phyloP scores from a whole-genome alignment of 2,329 filamentous ascomycete genomes.

The Fusarium algeriense region DNA sequence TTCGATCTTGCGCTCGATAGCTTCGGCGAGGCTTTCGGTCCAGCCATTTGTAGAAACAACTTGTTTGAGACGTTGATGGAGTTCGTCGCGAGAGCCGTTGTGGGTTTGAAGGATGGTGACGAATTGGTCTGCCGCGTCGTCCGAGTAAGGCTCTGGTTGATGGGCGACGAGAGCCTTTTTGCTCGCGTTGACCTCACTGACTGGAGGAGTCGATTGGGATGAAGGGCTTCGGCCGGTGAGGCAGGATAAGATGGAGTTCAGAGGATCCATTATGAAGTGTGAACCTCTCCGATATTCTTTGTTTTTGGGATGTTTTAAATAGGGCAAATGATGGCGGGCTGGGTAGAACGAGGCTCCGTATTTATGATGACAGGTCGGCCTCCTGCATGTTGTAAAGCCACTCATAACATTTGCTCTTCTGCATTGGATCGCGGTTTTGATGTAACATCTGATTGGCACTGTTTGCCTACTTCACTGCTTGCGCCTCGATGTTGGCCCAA shows the following conservation, averaged over 20 bases:
- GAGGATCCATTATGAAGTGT: not conserved
- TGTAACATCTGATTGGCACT: accelerated
- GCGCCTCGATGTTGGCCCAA: not conserved
- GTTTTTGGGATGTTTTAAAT: accelerated
- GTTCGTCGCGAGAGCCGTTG: not conserved
- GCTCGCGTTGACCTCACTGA: not conserved
- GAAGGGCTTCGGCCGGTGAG: not conserved
- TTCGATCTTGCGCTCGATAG: constrained; percentile 33
- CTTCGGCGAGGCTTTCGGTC: constrained; percentile 34
- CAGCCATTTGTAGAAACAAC: constrained; percentile 29
- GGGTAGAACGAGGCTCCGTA: not conserved
- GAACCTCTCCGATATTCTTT: accelerated
- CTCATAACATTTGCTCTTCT: accelerated
- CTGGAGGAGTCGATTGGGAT: accelerated
- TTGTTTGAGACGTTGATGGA: constrained; percentile 15
- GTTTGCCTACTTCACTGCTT: not conserved
- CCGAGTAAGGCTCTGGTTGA: constrained; percentile 10
- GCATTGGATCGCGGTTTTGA: accelerated
- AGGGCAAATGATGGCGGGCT: no score
- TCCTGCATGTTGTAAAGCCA: not conserved
- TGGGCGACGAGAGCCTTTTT: not conserved
- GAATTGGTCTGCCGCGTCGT: constrained; percentile 32
- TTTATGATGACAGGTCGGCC: constrained; percentile 1
- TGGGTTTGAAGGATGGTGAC: constrained; percentile 21
- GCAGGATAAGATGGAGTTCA: constrained; percentile 1